Base-by-base conservation (phyloP, 805 yeast genomes). In the Spathaspora sp. region DNA sequence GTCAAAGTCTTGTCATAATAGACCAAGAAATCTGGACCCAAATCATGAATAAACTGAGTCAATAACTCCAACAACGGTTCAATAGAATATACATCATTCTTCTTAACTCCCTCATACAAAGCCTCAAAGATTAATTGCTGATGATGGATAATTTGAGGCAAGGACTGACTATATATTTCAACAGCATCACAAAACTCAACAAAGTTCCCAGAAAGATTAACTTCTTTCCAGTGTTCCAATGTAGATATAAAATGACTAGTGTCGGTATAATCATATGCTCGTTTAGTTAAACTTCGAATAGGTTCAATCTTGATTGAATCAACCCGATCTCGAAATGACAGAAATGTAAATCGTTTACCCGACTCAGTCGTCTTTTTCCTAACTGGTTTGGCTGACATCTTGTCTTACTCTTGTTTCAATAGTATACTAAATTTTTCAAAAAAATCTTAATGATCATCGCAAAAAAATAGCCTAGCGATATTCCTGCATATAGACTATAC, bases 271-370 rank as follows among this genome's bases (percentile, higher is more conserved):
- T 87, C 87, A 60, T 82, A 85, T 0, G 83, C 85, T 60, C 87
- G 76, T 55, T 77, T 81, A 20, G 74, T 70, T 39, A 85, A 67
- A 48, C 78, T 78, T 53, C 79, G 72, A 20, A 57, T 52, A 60
- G 97, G 89, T 66, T 88, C 97, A 50, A 94, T 90, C 61, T 86
- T 85, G 52, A 93, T 81, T 17, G 87, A 73, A 56, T 93, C 97
- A 17, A 92, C 82, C 51, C 96, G 79, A 58, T 92, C 96, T 56
- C 85, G 82, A 65, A 93, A 94, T 0, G 97, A 88, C 42, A 82
- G 71, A 63, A 78, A 89, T 17, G 85, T 81, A 64, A 78, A 87
- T 48, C 70, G 62, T 63, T 84, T 81, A 2, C 77, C 61, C 3
- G 87, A 75, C 59, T 82, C 76, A 0, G 87, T 80, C 6, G 85